Evolutionary conservation across 2,329 filamentous ascomycete genomes (phyloP).

Genomic region (Botryotinia globosa): DNA sequence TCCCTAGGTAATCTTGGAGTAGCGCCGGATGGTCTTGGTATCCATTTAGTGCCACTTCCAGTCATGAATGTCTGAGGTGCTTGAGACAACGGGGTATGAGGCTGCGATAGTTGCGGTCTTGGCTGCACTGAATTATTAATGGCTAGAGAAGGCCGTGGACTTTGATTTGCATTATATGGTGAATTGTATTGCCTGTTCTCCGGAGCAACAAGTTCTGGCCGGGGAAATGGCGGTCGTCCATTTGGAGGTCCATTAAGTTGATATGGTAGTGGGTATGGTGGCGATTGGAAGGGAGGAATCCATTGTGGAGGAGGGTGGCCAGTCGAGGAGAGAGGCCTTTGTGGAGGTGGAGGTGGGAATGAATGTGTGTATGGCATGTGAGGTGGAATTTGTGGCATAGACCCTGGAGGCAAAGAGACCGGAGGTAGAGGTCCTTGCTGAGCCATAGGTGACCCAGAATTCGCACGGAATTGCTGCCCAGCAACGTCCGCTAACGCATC

Average conservation of each 20-base stretch:
- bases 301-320: slow-evolving; percentile 30
- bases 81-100: slow-evolving; percentile 33
- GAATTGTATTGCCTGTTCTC: slow-evolving; percentile 38
- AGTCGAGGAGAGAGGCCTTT: slow-evolving; percentile 29
- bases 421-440: slow-evolving; percentile 29
- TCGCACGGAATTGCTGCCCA: slow-evolving; percentile 37
- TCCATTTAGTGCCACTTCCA: slow-evolving; percentile 56
- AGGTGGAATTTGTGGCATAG: slow-evolving; percentile 10
- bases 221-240: slow-evolving; percentile 30
- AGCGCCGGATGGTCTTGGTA: slow-evolving; percentile 53
- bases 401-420: slow-evolving; percentile 10
- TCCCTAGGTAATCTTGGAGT: slow-evolving; percentile 48
- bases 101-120: slow-evolving; percentile 26
- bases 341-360: slow-evolving; percentile 30
- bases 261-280: slow-evolving; percentile 25
- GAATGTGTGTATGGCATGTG: slow-evolving; percentile 25
- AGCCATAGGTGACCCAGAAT: slow-evolving; percentile 32
- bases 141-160: slow-evolving; percentile 23
- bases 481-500: slow-evolving; percentile 37
- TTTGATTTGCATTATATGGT: slow-evolving; percentile 37
- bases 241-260: slow-evolving; percentile 26
- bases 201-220: slow-evolving; percentile 25
- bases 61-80: slow-evolving; percentile 27
- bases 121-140: slow-evolving; percentile 18
- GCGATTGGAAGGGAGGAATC: slow-evolving; percentile 24